Conservation (phyloP, 2,329 filamentous ascomycete genomes). For the Colletotrichum neosansevieriae region DNA sequence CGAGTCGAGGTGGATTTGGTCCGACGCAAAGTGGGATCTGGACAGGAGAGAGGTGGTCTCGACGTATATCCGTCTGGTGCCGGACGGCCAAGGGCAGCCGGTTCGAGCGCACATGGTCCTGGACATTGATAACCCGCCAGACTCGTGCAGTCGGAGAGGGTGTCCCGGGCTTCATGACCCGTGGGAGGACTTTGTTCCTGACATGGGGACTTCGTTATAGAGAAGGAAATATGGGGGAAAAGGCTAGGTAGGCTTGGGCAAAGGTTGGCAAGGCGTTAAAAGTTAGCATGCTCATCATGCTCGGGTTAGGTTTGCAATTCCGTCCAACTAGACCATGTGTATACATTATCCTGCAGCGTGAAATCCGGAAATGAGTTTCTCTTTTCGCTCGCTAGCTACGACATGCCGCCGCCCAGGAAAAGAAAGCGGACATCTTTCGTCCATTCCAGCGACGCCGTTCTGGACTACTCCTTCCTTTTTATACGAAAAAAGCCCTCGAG, state of each 20-base stretch:
- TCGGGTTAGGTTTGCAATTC: background rate
- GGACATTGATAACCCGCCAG: constrained; percentile 23
- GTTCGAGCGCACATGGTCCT: constrained; percentile 12
- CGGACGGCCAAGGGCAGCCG: constrained; percentile 15
- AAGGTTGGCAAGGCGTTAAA: background rate
- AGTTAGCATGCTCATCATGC: background rate
- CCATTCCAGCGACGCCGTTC: no score
- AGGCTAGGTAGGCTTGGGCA: background rate
- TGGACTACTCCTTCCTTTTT: background rate
- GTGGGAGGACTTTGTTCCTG: background rate
- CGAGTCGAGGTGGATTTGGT: constrained; percentile 39
- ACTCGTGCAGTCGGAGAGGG: constrained; percentile 15
- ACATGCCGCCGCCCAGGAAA: no score
- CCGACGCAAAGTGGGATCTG: constrained; percentile 34
- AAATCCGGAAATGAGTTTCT: background rate
- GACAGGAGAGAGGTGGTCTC: constrained; percentile 30
- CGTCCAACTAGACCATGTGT: background rate
- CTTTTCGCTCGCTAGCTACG: background rate
- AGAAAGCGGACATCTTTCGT: no score
- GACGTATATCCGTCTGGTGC: constrained; percentile 30
- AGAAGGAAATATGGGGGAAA: background rate
- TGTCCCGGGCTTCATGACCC: constrained; percentile 17
- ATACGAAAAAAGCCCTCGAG: background rate
- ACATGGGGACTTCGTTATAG: background rate
- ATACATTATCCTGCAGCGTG: background rate